Percentiles rank a stretch among this genome's conserved stretches.
Evolutionary conservation across 1,284 basidiomycete species (phyloP).

Genomic region (Inonotus obliquus): DNA sequence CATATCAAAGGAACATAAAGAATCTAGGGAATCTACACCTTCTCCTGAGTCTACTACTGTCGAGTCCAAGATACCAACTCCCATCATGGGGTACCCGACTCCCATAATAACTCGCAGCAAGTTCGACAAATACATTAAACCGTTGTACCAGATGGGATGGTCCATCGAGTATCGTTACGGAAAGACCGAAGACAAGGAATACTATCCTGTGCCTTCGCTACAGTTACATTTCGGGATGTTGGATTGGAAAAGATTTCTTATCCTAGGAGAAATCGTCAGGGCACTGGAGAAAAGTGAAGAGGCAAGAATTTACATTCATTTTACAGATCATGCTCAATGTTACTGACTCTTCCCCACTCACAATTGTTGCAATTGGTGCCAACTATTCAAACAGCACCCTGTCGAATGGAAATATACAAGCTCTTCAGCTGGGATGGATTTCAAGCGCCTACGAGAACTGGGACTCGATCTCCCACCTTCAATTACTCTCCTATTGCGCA

Average conservation of each 20-base stretch:
- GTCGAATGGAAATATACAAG: neutral
- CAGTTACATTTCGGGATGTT: too few species aligned
- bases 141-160: conserved; percentile 34
- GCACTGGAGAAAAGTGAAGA: conserved; percentile 13
- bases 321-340: too few species aligned
- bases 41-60: too few species aligned
- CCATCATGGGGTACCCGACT: neutral
- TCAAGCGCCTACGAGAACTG: conserved; percentile 13
- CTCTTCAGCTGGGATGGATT: neutral
- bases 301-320: neutral
- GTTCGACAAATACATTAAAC: conserved; percentile 28
- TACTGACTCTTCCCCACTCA: too few species aligned
- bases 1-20: too few species aligned
- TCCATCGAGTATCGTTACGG: conserved; percentile 3
- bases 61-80: neutral
- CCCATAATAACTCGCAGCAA: conserved; percentile 30
- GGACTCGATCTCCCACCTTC: neutral
- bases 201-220: neutral
- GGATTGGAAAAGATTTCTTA: neutral
- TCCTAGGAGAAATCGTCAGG: neutral
- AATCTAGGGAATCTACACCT: too few species aligned
- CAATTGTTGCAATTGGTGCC: neutral
- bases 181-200: neutral
- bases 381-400: conserved; percentile 6
- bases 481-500: conserved; percentile 22